Evolutionary conservation across 2,329 filamentous ascomycete species (phyloP).

Genomic region (Apiospora marii): DNA sequence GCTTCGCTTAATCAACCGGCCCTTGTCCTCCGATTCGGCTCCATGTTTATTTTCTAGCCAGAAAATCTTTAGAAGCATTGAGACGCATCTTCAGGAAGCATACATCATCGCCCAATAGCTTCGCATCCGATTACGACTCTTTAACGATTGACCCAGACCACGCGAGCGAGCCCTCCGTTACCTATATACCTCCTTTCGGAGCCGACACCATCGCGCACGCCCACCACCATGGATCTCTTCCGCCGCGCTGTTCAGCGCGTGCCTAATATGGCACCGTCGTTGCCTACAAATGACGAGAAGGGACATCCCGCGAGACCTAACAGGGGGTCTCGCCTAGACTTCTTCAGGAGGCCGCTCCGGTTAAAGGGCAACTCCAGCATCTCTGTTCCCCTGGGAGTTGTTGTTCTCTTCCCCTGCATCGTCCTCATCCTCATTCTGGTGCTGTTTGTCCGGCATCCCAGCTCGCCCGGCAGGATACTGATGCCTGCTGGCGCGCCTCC

Average conservation of each 20-base stretch:
- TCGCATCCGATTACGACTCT: slow-evolving; percentile 14
- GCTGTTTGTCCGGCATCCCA: slow-evolving; percentile 88
- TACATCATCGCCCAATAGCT: slow-evolving; percentile 2
- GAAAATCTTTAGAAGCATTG: slow-evolving; percentile 19
- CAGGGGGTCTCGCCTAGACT: slow-evolving; percentile 67
- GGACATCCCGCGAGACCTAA: slow-evolving; percentile 48
- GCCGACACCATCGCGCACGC: background rate
- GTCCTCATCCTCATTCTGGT: slow-evolving; percentile 91
- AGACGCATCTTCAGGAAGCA: slow-evolving; percentile 9
- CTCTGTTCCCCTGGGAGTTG: slow-evolving; percentile 90
- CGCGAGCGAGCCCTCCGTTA: background rate
- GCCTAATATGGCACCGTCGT: slow-evolving; percentile 50
- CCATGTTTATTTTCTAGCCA: slow-evolving; percentile 22
- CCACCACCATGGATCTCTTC: slow-evolving; percentile 62
- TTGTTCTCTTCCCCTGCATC: slow-evolving; percentile 90
- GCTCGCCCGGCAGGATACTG: slow-evolving; percentile 80
- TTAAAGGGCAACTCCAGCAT: slow-evolving; percentile 91
- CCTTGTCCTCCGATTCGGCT: background rate
- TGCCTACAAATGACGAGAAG: slow-evolving; percentile 63
- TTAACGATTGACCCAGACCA: slow-evolving; percentile 1
- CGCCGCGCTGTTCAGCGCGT: slow-evolving; percentile 61
- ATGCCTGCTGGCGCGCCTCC: slow-evolving; percentile 90
- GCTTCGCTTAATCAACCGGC: slow-evolving; percentile 5
- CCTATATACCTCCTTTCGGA: background rate
- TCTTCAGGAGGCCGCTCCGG: slow-evolving; percentile 86